Base-by-base conservation (phyloP, 2,329 filamentous ascomycete species). In the Neonectria faginata region DNA sequence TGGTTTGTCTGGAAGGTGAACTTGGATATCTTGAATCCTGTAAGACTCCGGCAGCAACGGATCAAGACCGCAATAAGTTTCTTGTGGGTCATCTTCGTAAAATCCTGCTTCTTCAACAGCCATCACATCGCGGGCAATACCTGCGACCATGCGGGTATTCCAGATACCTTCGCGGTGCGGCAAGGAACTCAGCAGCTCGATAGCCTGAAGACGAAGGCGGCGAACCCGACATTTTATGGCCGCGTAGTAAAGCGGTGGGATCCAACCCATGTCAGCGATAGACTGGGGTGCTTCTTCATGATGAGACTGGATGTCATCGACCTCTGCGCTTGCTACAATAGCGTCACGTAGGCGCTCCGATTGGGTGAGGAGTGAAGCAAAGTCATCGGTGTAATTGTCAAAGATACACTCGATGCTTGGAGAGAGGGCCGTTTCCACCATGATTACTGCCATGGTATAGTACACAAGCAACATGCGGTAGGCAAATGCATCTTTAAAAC, bases 181-280 rank as follows among this genome's bases (percentile, higher is more conserved):
- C 1, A 67, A 57, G 1, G 66, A 64, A 18, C 69, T 69, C 0
- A 84, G 67, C 0, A 82, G 64, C 3, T 64, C 67, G 2, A 81
- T 67, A 0, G 81, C 81, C 39, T 80, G 78, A 0, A 75, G 59
- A 33, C 84, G 77, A 10, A 85, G 68, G 2, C 71, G 71, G 42
- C 75, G 79, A 2, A 79, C 72, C 0, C 84, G 80, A 47, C 84
- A 86, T 62, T 85, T 85, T 7, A 82, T 57, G 0, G 81, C 83
- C 2, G 78, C 71, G 65, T 78, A 85, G 64, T 84, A 84, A 2
- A 85, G 74, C 0, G 81, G 79, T 6, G 81, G 75, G 12, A 84
- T 76, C 73, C 81, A 82, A 9, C 83, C 83, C 14, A 83, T 75
- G 62, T 85, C 83, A 4, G 75, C 68, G 16, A 80, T 77, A 2